These are phyloP conservation scores for Colletotrichum musicola DNA, from an alignment of 2,329 filamentous ascomycete genomes.

Conservation along the genomic window DNA sequence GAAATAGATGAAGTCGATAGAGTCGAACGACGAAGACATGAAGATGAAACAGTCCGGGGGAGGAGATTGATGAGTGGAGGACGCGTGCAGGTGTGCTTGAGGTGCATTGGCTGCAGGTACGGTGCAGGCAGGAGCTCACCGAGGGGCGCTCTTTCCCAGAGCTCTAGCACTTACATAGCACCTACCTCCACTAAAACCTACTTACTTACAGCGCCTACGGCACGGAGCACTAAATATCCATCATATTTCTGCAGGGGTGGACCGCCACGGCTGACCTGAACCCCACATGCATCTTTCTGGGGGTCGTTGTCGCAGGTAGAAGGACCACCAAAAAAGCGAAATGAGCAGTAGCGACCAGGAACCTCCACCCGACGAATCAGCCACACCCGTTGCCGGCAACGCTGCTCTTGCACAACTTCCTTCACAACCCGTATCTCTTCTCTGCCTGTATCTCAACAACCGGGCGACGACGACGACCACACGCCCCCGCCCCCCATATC, in stretches of 20 bases:
- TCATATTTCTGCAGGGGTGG: background rate
- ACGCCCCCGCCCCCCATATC: constrained; percentile 13
- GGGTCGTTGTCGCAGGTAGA: constrained; percentile 29
- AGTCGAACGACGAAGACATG: constrained; percentile 27
- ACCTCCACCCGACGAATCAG: constrained; percentile 4
- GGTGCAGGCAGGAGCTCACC: background rate
- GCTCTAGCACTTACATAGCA: too few relatives aligned
- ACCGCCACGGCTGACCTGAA: constrained; percentile 21
- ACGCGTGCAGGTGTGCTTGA: constrained; percentile 16
- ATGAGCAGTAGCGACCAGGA: constrained; percentile 26
- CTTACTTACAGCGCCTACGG: background rate
- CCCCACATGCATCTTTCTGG: constrained; percentile 21
- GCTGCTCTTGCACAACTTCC: constrained; percentile 10
- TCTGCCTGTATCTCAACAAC: background rate
- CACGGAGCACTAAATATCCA: background rate
- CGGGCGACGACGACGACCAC: too few relatives aligned
- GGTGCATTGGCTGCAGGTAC: constrained; percentile 28
- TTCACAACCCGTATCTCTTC: background rate
- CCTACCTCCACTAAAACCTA: too few relatives aligned
- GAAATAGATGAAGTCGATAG: constrained; percentile 10
- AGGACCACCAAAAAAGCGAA: constrained; percentile 26
- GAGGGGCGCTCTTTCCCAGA: too few relatives aligned
- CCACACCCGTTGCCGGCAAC: background rate
- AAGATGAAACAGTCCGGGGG: constrained; percentile 32
- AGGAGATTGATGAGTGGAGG: constrained; percentile 25